Evolutionary conservation across 441 rosid species (phyloP).

Genomic region (Manihot esculenta): DNA sequence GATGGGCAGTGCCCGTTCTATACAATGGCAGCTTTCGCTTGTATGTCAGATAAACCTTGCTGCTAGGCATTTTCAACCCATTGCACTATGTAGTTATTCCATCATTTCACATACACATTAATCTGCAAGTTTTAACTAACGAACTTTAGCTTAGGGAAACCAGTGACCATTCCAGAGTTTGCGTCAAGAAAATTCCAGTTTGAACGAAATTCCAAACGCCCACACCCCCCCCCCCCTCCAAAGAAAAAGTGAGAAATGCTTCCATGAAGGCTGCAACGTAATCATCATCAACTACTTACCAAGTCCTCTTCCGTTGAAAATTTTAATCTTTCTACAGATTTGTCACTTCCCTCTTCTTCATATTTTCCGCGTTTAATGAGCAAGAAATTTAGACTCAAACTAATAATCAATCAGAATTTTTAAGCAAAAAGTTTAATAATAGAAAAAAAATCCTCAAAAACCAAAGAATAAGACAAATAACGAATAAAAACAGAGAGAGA

Average conservation of each 20-base stretch:
- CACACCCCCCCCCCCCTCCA: no score
- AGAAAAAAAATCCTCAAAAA: neutral
- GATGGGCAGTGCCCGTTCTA: slow-evolving; percentile 14
- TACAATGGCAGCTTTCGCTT: slow-evolving; percentile 38
- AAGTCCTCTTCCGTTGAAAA: neutral
- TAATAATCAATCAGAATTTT: neutral
- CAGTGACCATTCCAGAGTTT: no score
- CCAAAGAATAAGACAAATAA: neutral
- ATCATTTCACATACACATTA: slow-evolving; percentile 1
- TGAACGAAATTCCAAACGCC: no score
- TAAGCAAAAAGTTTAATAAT: neutral
- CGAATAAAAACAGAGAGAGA: no score
- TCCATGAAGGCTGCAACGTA: neutral
- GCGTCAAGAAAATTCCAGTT: no score
- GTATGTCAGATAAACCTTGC: slow-evolving; percentile 39
- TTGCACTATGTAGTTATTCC: neutral
- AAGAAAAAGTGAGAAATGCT: neutral
- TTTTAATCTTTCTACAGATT: neutral
- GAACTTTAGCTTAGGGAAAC: neutral
- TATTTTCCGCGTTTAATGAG: neutral
- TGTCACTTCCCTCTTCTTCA: neutral
- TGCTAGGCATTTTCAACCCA: slow-evolving; percentile 30
- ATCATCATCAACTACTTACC: neutral
- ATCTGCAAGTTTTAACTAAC: neutral
- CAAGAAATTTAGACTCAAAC: neutral